A percentile compares a stretch with the other conserved stretches of the same genome.
phyloP scores from a whole-genome alignment of 805 yeast species.

The Metschnikowia sp. region DNA sequence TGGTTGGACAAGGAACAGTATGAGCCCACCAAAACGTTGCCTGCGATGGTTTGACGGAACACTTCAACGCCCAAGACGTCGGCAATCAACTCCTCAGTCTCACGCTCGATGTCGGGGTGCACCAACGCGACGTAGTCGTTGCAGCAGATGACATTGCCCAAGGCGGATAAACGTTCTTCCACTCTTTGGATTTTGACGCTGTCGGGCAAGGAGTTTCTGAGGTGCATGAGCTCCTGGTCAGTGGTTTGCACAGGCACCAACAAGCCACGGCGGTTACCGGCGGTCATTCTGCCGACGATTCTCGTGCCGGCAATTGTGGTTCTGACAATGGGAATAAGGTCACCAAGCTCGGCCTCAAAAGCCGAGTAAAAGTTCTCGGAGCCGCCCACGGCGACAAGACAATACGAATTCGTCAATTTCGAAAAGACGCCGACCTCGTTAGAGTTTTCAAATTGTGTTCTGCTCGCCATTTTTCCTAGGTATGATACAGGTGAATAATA shows the following conservation, averaged over 20 bases:
- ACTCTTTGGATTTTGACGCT: slow-evolving; percentile 94
- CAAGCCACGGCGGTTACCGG: slow-evolving; percentile 96
- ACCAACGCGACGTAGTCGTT: slow-evolving; percentile 98
- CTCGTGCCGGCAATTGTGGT: slow-evolving; percentile 98
- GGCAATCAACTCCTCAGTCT: slow-evolving; percentile 96
- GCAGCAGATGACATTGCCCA: slow-evolving; percentile 97
- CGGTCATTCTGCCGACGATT: slow-evolving; percentile 96
- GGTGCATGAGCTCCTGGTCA: slow-evolving; percentile 96
- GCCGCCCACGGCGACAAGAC: slow-evolving; percentile 95
- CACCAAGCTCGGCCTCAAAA: slow-evolving; percentile 96
- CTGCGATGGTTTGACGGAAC: slow-evolving; percentile 97
- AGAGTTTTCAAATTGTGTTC: slow-evolving; percentile 80
- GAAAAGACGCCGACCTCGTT: slow-evolving; percentile 93
- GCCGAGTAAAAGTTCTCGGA: slow-evolving; percentile 83
- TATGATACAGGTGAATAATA: too few relatives aligned
- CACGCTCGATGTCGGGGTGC: slow-evolving; percentile 98
- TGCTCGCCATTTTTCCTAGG: slow-evolving; percentile 50
- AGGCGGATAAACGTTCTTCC: slow-evolving; percentile 93
- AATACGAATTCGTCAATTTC: slow-evolving; percentile 93
- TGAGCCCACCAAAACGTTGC: slow-evolving; percentile 95
- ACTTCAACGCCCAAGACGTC: slow-evolving; percentile 98
- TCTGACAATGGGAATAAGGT: slow-evolving; percentile 92
- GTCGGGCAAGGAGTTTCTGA: slow-evolving; percentile 95
- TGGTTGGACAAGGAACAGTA: slow-evolving; percentile 93
- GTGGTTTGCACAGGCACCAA: slow-evolving; percentile 97